Evolutionary conservation across 2,329 filamentous ascomycete genomes (phyloP).

Genomic region (Pseudogymnoascus sp.): DNA sequence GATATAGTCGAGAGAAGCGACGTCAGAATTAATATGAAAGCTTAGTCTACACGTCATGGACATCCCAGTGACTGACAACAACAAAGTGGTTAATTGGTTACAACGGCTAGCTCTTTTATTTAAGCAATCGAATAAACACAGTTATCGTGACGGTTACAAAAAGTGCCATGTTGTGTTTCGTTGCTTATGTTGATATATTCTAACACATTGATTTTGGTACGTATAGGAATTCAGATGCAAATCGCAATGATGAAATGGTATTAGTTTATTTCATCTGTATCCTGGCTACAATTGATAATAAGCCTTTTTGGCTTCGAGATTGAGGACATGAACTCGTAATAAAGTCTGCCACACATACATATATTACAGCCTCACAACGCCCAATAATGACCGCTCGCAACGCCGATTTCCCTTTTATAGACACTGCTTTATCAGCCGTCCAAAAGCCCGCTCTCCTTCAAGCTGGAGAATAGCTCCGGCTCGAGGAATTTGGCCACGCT

Average conservation of each 20-base stretch:
- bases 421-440: conserved; percentile 41
- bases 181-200: neutral
- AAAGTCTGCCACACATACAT: conserved; percentile 2
- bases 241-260: neutral
- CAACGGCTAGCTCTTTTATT: neutral
- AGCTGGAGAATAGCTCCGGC: conserved; percentile 79
- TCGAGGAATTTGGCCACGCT: conserved; percentile 95
- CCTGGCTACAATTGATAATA: neutral
- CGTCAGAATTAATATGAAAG: neutral
- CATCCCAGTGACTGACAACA: neutral
- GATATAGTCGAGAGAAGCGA: neutral
- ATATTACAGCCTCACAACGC: conserved; percentile 8
- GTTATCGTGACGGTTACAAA: neutral
- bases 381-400: conserved; percentile 8
- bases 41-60: neutral
- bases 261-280: conserved; percentile 5
- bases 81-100: neutral
- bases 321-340: conserved; percentile 1
- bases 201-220: neutral
- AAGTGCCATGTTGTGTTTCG: neutral
- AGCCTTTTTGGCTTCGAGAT: neutral
- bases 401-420: conserved; percentile 8
- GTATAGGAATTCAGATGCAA: neutral
- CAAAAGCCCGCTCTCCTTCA: conserved; percentile 83
- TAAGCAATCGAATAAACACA: neutral